Percentiles rank a stretch among this genome's conserved stretches.
phyloP scores from a whole-genome alignment of 331 rosid species.

The Saraca asoca region DNA sequence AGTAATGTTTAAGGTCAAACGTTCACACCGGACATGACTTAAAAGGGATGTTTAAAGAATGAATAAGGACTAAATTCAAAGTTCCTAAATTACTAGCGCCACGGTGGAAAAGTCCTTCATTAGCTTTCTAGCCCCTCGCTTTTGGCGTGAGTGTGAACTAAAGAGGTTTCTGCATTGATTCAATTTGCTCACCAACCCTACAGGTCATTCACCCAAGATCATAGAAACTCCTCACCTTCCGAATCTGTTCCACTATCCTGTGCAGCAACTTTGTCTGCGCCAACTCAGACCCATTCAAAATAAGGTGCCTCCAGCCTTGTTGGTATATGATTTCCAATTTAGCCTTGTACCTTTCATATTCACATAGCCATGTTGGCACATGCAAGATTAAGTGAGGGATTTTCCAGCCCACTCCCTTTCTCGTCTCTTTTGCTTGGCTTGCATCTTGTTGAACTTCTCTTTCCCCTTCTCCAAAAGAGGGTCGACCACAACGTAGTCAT shows the following conservation, averaged over 20 bases:
- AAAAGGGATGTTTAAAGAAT: background rate
- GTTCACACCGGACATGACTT: too few species aligned
- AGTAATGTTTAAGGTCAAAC: background rate
- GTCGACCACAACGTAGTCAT: conserved; percentile 86
- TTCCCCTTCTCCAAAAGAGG: conserved; percentile 95
- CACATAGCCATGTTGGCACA: conserved; percentile 23
- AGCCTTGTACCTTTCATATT: background rate
- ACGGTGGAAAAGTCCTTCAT: background rate
- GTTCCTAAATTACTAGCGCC: too few species aligned
- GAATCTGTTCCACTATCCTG: background rate
- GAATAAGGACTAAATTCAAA: background rate
- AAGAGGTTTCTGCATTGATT: background rate
- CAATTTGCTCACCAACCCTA: background rate
- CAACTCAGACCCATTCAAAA: background rate
- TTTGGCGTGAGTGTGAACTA: too few species aligned
- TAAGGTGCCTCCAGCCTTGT: background rate
- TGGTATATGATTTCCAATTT: background rate
- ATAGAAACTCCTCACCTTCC: conserved; percentile 13
- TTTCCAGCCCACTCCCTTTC: conserved; percentile 59
- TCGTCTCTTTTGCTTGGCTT: conserved; percentile 75
- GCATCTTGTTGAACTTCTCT: conserved; percentile 87
- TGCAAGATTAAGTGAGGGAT: conserved; percentile 48
- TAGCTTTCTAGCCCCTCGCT: background rate
- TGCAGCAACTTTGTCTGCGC: conserved; percentile 14
- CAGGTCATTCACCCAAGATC: background rate